Base-by-base conservation (phyloP, 148 eudicot genomes). In the Persicaria tinctoria region DNA sequence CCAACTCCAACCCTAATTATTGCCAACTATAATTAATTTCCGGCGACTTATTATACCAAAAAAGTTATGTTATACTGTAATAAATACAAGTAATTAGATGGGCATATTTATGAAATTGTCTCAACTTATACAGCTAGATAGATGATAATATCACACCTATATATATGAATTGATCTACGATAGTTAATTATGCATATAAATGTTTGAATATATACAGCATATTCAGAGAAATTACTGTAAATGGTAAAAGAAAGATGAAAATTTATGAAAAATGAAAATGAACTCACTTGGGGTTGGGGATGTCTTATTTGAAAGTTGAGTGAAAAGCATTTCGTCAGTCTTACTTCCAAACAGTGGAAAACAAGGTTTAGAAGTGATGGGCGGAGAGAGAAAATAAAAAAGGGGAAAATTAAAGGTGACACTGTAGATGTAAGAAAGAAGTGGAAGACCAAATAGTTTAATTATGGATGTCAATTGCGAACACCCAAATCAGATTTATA, bases 1-100 rank as follows among this genome's bases (percentile, higher is more conserved):
- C 86, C 80, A 88, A 75, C 75, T 89, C 90, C 78, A 93, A 82
- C 87, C 97, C 89, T 90, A 83, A 72, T 51, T 6, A 32, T 32
- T 32, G 41, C 2, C 41, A 32, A 32, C 63, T n/a, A 17, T 6
- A 17, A 18, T 57, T 17, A 57, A 57, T n/a, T 57, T 57, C 8
- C 32, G 8, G 27, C 38, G 63, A 57, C 63, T 57, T 17, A 6
- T 57, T 17, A 1, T 57, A 4, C 5, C 6, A 55, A 32, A 32
- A 32, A 32, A 32, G 41, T 32, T 32, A 32, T 23, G 3, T 32
- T 32, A 32, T 32, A 1, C 32, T 27, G 0, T 27, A 32, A 32
- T 32, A 32, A 32, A 32, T 32, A 20, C 6, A 8, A 8, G 53
- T 60, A 60, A 20, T 60, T 60, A 23, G 11, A 12, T 60, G 18